Percentiles rank a stretch among this genome's conserved stretches.
These are phyloP conservation scores for Globisporangium acanthophoron DNA, from an alignment of 352 stramenopile species.

Conservation along the genomic window DNA sequence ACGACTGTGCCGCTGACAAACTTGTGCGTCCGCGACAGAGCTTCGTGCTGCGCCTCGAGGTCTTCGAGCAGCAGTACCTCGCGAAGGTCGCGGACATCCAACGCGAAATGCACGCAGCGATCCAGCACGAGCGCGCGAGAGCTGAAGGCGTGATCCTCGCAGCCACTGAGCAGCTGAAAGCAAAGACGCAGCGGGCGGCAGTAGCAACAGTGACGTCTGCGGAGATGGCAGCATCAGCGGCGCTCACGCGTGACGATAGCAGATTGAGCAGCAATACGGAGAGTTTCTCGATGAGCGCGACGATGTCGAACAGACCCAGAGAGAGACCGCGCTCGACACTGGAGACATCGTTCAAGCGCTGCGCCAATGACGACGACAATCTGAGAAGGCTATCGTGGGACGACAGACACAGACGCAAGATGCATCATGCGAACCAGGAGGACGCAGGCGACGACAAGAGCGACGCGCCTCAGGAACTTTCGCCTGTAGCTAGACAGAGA, in stretches of 20 bases:
- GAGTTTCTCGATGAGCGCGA: background rate
- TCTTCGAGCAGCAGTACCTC: slow-evolving; percentile 61
- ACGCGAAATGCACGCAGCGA: slow-evolving; percentile 38
- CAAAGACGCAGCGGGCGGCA: slow-evolving; percentile 30
- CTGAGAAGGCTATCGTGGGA: background rate
- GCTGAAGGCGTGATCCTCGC: slow-evolving; percentile 32
- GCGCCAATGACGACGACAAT: background rate
- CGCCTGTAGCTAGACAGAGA: slow-evolving; percentile 42
- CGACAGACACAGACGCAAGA: background rate
- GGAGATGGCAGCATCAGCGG: background rate
- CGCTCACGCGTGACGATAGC: background rate
- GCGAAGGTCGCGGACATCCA: slow-evolving; percentile 50
- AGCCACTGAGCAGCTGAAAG: slow-evolving; percentile 39
- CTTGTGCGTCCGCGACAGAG: slow-evolving; percentile 17
- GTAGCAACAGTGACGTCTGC: background rate
- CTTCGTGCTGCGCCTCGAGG: slow-evolving; percentile 44
- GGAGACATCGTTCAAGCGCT: background rate
- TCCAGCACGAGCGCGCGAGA: slow-evolving; percentile 35
- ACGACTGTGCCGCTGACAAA: background rate
- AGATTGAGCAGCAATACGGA: background rate
- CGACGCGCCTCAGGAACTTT: slow-evolving; percentile 14
- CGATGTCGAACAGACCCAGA: background rate
- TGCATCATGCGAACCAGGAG: background rate
- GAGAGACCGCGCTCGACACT: background rate
- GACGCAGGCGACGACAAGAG: background rate